Evolutionary conservation across 192 early-diverging fungal species (phyloP), one percentile per base, ranked within the genome.

Genomic region (Coemansia sp.): DNA sequence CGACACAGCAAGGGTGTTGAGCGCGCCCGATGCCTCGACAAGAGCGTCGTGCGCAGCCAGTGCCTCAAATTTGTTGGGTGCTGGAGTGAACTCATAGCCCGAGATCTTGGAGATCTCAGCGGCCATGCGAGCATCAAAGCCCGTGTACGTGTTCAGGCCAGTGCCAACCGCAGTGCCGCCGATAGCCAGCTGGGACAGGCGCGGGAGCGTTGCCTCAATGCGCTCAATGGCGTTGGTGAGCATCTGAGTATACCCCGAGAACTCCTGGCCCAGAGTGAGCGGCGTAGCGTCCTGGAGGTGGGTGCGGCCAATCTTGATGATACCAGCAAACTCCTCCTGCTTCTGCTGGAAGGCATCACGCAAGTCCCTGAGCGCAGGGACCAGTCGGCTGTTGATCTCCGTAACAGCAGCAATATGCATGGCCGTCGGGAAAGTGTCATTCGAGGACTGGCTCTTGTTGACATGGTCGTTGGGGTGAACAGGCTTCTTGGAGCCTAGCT

Each of bases 401-500:
- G 89, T 82, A 60, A 91, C 92, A 42, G 96, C 94, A n/a, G 95
- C 89, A 68, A 99, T 90, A 83, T 98, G 96, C 97, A 99, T 99
- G 66, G 96, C 95, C 28, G 96, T 98, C 24, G 97, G 97, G 88
- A 99, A 99, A 57, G 95, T 96, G 74, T 99, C 97, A 75, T 99
- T 99, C 50, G 94, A 96, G 42, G 93, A 95, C 83, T 98, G 96
- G 62, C 91, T 91, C 88, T 94, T 96, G 88, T 99, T 99, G 73
- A 98, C 96, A 62, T 97, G 95, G 84, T 99, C 97, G 82, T 99
- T 99, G 39, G 97, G 97, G 76, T 99, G 97, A 37, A 99, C 94
- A 16, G 94, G 94, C 63, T 86, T 89, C 89, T 99, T 95, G 78
- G 84, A 87, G 58, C 96, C 96, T 43, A 95, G 86, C 75, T 94